phyloP scores from a whole-genome alignment of 2,329 filamentous ascomycete species.

The Domatiomyces catenatus region DNA sequence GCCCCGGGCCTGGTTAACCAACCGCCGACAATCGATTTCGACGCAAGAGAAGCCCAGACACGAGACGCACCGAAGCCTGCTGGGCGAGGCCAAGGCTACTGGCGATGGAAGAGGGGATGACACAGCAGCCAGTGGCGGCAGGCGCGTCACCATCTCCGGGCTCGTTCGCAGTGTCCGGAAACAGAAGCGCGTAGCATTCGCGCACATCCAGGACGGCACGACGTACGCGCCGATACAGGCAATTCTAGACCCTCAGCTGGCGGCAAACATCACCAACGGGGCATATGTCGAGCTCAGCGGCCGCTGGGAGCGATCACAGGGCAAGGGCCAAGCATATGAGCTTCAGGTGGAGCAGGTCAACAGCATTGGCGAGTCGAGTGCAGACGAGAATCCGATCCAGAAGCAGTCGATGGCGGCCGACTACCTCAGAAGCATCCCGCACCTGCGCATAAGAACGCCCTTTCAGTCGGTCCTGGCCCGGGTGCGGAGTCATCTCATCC shows the following conservation, averaged over 20 bases:
- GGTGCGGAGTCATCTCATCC: slow-evolving; percentile 66
- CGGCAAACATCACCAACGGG: slow-evolving; percentile 59
- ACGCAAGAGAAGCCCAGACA: neutral
- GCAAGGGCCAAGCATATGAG: slow-evolving; percentile 60
- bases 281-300: slow-evolving; percentile 65
- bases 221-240: slow-evolving; percentile 66
- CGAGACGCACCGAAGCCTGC: neutral
- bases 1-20: neutral
- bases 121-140: neutral
- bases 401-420: slow-evolving; percentile 90
- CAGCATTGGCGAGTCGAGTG: slow-evolving; percentile 61
- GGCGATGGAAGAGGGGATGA: neutral
- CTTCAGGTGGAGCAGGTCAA: slow-evolving; percentile 56
- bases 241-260: slow-evolving; percentile 36
- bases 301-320: slow-evolving; percentile 53
- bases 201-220: slow-evolving; percentile 75
- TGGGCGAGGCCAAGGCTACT: neutral
- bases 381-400: slow-evolving; percentile 80
- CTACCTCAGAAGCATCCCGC: slow-evolving; percentile 74
- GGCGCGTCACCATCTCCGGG: slow-evolving; percentile 8
- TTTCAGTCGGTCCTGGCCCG: slow-evolving; percentile 67
- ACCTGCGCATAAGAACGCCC: slow-evolving; percentile 68
- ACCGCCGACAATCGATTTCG: neutral
- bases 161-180: slow-evolving; percentile 42
- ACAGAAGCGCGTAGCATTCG: slow-evolving; percentile 72